Percentiles rank a stretch among this genome's conserved stretches.
These are phyloP conservation scores for Dryadomyces quercus-mongolicae DNA, from an alignment of 2,329 filamentous ascomycete species.

Conservation along the genomic window DNA sequence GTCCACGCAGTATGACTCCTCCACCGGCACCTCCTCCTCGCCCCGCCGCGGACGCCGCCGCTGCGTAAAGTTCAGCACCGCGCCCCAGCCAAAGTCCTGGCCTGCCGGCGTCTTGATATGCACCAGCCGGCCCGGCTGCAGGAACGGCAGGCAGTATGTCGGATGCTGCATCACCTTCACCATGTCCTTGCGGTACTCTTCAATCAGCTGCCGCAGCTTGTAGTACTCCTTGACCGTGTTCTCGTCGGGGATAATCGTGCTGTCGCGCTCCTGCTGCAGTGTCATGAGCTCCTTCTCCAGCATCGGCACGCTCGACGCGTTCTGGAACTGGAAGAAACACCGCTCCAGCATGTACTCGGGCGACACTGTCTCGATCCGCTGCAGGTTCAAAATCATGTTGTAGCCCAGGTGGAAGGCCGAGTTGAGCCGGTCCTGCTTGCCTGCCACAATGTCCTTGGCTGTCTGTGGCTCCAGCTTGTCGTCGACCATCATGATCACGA, in stretches of 20 bases:
- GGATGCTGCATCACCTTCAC: conserved; percentile 85
- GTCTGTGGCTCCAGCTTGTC: conserved; percentile 89
- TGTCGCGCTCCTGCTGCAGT: conserved; percentile 62
- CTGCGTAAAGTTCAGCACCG: conserved; percentile 61
- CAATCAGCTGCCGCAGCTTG: conserved; percentile 72
- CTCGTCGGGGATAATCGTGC: conserved; percentile 73
- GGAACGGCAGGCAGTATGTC: conserved; percentile 69
- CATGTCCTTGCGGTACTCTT: conserved; percentile 79
- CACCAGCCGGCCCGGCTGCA: conserved; percentile 80
- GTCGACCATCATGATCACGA: conserved; percentile 99
- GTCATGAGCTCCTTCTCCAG: conserved; percentile 75
- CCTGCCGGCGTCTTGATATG: conserved; percentile 60
- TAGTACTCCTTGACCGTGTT: conserved; percentile 88
- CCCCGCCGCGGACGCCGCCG: conserved; percentile 52
- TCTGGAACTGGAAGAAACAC: conserved; percentile 98
- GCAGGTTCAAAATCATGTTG: conserved; percentile 96
- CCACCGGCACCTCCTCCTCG: conserved; percentile 55
- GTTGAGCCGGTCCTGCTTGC: conserved; percentile 93
- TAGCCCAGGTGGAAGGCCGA: conserved; percentile 96
- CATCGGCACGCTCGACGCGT: conserved; percentile 71
- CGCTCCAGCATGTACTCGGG: conserved; percentile 98
- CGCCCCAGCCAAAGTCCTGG: conserved; percentile 88
- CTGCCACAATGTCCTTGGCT: conserved; percentile 92
- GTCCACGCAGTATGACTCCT: conserved; percentile 73
- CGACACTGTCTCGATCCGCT: conserved; percentile 97